Evolutionary conservation across 371 early-diverging fungal species (phyloP).

Genomic region (Conidiobolus incongruus): DNA sequence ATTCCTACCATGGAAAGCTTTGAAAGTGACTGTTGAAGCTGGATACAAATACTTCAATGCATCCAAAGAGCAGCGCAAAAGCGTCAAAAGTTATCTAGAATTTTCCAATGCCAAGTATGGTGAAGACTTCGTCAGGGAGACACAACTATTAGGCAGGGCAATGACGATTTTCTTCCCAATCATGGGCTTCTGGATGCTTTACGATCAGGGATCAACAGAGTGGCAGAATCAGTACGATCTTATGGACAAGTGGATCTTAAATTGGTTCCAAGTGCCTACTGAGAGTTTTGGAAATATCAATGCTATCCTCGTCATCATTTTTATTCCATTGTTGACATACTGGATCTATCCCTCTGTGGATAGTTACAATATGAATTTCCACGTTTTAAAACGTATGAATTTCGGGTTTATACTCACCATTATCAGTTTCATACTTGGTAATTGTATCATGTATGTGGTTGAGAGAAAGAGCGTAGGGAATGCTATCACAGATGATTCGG

Average conservation of each 20-base stretch:
- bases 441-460: slow-evolving; percentile 13
- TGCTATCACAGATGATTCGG: slow-evolving; percentile 5
- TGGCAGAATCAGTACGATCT: slow-evolving; percentile 23
- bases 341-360: slow-evolving; percentile 22
- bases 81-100: slow-evolving; percentile 11
- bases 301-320: slow-evolving; percentile 19
- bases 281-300: slow-evolving; percentile 10
- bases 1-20: slow-evolving; percentile 6
- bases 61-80: slow-evolving; percentile 7
- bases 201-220: slow-evolving; percentile 22
- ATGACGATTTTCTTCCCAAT: slow-evolving; percentile 17
- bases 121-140: slow-evolving; percentile 16
- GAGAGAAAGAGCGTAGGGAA: slow-evolving; percentile 8
- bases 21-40: slow-evolving; percentile 3
- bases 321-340: slow-evolving; percentile 29
- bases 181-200: slow-evolving; percentile 28
- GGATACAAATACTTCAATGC: slow-evolving; percentile 5
- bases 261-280: slow-evolving; percentile 3
- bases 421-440: slow-evolving; percentile 14
- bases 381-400: slow-evolving; percentile 22
- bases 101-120: slow-evolving; percentile 12
- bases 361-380: slow-evolving; percentile 12
- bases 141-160: slow-evolving; percentile 16
- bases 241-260: slow-evolving; percentile 14
- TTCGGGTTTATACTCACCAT: slow-evolving; percentile 17